Percentiles rank a stretch among this genome's conserved stretches.
Evolutionary conservation across 2,329 filamentous ascomycete species (phyloP).

Genomic region (Cytospora mali): DNA sequence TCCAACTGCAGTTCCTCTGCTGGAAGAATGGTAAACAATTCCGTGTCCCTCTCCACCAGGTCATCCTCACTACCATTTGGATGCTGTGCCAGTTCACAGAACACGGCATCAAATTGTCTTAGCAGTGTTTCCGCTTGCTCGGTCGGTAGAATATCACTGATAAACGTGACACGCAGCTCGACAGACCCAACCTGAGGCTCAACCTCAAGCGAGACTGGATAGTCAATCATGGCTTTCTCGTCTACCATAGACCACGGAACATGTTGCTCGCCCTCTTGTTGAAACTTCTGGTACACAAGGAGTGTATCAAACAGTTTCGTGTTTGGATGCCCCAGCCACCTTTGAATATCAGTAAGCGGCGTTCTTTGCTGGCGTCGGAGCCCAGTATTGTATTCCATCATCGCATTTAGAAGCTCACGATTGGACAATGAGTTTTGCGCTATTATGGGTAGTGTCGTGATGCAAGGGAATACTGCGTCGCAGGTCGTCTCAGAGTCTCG

Average conservation of each 20-base stretch:
- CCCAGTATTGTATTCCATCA: slow-evolving; percentile 66
- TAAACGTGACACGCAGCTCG: slow-evolving; percentile 67
- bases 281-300: slow-evolving; percentile 75
- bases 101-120: slow-evolving; percentile 68
- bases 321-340: slow-evolving; percentile 67
- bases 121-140: slow-evolving; percentile 70
- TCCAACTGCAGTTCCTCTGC: slow-evolving; percentile 60
- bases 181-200: slow-evolving; percentile 59
- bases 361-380: slow-evolving; percentile 72
- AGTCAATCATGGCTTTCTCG: slow-evolving; percentile 74
- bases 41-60: slow-evolving; percentile 37
- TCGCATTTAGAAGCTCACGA: slow-evolving; percentile 57
- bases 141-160: slow-evolving; percentile 63
- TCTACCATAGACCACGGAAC: slow-evolving; percentile 61
- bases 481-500: slow-evolving; percentile 64
- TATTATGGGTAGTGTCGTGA: slow-evolving; percentile 77
- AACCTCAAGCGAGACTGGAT: slow-evolving; percentile 79
- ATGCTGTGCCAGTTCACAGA: slow-evolving; percentile 60
- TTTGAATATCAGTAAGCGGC: slow-evolving; percentile 72
- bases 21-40: slow-evolving; percentile 67
- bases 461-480: slow-evolving; percentile 71
- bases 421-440: slow-evolving; percentile 59
- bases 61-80: slow-evolving; percentile 46
- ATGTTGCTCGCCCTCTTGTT: slow-evolving; percentile 29
- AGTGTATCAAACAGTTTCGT: slow-evolving; percentile 79